Percentiles rank a stretch among this genome's conserved stretches.
These are phyloP conservation scores for Skeletonema tropicum DNA, from an alignment of 108 stramenopile species.

Conservation along the genomic window DNA sequence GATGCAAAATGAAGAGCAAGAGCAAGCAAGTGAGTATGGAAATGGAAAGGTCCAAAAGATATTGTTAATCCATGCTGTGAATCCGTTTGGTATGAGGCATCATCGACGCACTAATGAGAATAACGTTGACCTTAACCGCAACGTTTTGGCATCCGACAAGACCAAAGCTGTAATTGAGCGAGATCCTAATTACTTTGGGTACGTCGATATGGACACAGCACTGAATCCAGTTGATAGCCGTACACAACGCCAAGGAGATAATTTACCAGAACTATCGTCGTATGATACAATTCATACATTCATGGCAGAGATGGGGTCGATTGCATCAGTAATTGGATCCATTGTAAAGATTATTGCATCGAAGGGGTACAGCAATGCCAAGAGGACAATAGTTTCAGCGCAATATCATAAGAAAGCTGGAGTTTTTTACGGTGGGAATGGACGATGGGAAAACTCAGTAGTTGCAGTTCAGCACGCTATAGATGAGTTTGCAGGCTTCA, in stretches of 20 bases:
- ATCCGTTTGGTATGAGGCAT: constrained; percentile 82
- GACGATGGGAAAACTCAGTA: constrained; percentile 55
- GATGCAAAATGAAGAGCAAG: background rate
- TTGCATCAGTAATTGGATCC: background rate
- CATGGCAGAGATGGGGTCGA: background rate
- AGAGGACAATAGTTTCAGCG: constrained; percentile 72
- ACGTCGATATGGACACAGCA: constrained; percentile 55
- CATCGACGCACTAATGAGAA: constrained; percentile 80
- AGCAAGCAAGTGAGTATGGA: background rate
- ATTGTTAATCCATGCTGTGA: constrained; percentile 82
- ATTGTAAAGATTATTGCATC: constrained; percentile 11
- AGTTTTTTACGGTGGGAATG: constrained; percentile 73
- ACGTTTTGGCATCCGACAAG: constrained; percentile 48
- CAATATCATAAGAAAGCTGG: constrained; percentile 77
- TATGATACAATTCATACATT: constrained; percentile 7
- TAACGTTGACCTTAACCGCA: constrained; percentile 88
- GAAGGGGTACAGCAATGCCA: constrained; percentile 57
- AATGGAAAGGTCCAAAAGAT: constrained; percentile 51
- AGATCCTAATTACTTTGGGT: constrained; percentile 62
- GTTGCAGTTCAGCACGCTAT: constrained; percentile 45
- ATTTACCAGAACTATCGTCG: constrained; percentile 17
- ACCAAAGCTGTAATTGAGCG: constrained; percentile 49
- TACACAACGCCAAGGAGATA: background rate
- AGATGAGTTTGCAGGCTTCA: constrained; percentile 29
- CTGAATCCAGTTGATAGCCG: constrained; percentile 38